phyloP scores from a whole-genome alignment of 331 rosid species.

The Quercus phellos region DNA sequence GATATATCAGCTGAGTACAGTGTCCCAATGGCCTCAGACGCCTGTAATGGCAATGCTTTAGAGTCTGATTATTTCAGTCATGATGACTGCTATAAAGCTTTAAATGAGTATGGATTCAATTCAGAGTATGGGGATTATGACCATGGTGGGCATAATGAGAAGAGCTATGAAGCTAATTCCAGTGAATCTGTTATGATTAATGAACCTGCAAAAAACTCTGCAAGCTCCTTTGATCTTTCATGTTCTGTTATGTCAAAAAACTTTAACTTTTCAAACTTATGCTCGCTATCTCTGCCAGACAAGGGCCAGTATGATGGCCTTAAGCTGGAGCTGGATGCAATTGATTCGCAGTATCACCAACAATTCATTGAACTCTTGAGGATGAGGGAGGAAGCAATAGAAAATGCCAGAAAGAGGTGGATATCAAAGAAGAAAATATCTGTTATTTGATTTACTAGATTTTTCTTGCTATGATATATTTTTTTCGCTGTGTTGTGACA shows the following conservation, averaged over 20 bases:
- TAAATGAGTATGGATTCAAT: conserved; percentile 19
- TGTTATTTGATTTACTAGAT: conserved; percentile 24
- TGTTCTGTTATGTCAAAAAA: conserved; percentile 28
- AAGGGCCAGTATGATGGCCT: conserved; percentile 32
- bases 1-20: conserved; percentile 48
- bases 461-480: not conserved
- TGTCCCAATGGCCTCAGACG: conserved; percentile 18
- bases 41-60: conserved; percentile 19
- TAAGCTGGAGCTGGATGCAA: conserved; percentile 64
- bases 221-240: conserved; percentile 24
- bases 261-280: conserved; percentile 35
- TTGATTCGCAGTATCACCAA: conserved; percentile 46
- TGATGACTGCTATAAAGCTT: conserved; percentile 33
- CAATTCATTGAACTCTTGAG: conserved; percentile 46
- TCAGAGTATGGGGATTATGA: conserved; percentile 28
- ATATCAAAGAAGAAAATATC: conserved; percentile 42
- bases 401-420: conserved; percentile 60
- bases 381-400: conserved; percentile 67
- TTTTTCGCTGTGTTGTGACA: not conserved
- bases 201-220: conserved; percentile 31
- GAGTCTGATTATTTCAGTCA: conserved; percentile 27
- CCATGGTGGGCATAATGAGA: conserved; percentile 22
- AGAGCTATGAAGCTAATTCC: conserved; percentile 5
- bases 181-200: conserved; percentile 20
- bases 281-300: conserved; percentile 34